phyloP scores from a whole-genome alignment of 305 asterid species.

The Plantago coronopus region DNA sequence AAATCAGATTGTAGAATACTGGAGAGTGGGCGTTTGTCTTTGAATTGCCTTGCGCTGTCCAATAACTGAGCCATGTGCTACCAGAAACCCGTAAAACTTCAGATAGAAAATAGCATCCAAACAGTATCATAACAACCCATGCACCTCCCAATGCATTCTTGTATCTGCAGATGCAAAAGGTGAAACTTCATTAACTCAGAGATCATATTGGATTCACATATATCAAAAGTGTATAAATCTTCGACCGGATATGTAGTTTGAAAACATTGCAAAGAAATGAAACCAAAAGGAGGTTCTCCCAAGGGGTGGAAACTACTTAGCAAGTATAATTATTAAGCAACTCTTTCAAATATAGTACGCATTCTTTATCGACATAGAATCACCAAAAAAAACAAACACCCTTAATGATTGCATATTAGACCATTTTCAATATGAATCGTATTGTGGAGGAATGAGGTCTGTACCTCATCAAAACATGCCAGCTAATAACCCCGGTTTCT shows the following conservation, averaged over 20 bases:
- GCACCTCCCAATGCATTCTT: constrained; percentile 94
- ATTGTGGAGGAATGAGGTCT: constrained; percentile 4
- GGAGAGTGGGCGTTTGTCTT: constrained; percentile 46
- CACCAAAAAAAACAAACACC: constrained; percentile 1
- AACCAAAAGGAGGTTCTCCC: too few relatives aligned
- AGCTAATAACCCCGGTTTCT: constrained; percentile 86
- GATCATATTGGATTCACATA: constrained; percentile 11
- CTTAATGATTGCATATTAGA: not conserved
- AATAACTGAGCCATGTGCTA: constrained; percentile 94
- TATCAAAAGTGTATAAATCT: constrained; percentile 3
- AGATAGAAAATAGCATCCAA: constrained; percentile 57
- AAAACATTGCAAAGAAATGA: too few relatives aligned
- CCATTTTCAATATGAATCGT: not conserved
- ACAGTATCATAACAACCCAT: constrained; percentile 82
- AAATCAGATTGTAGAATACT: constrained; percentile 67
- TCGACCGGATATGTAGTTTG: not conserved
- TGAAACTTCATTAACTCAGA: constrained; percentile 17
- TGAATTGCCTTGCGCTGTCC: constrained; percentile 68
- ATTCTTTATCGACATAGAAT: not conserved
- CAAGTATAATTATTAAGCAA: not conserved
- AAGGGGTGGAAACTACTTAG: too few relatives aligned
- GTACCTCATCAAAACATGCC: constrained; percentile 81
- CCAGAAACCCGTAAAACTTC: constrained; percentile 78
- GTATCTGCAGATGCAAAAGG: constrained; percentile 52
- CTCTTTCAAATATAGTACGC: not conserved